phyloP scores from a whole-genome alignment of 2,329 filamentous ascomycete species.

The Massarina eburnea region DNA sequence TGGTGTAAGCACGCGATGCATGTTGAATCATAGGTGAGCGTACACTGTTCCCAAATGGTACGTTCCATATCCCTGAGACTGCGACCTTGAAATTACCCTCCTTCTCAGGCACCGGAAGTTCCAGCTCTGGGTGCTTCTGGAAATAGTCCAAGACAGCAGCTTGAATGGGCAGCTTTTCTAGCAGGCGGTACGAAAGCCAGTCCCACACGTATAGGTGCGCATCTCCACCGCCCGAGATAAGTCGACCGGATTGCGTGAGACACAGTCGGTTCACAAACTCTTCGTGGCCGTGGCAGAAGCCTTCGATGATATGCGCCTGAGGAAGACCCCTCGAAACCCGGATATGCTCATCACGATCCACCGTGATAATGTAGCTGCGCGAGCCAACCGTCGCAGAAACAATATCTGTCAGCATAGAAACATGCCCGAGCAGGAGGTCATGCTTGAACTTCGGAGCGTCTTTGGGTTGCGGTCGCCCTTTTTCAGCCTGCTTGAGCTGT shows the following conservation, averaged over 20 bases:
- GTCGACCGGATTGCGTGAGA: conserved; percentile 62
- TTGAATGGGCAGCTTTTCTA: conserved; percentile 54
- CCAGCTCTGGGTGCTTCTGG: conserved; percentile 18
- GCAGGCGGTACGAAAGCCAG: conserved; percentile 64
- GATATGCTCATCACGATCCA: conserved; percentile 80
- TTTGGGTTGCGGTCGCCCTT: conserved; percentile 48
- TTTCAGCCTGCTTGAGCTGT: conserved; percentile 53
- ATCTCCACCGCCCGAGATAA: conserved; percentile 89
- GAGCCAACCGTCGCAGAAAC: conserved; percentile 54
- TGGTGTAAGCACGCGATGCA: neutral
- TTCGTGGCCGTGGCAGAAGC: conserved; percentile 84
- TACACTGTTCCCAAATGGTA: conserved; percentile 22
- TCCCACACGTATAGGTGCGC: conserved; percentile 78
- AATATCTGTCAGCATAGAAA: conserved; percentile 88
- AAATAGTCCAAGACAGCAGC: conserved; percentile 24
- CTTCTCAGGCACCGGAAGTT: conserved; percentile 8
- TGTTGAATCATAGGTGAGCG: conserved; percentile 45
- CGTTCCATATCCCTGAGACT: conserved; percentile 56
- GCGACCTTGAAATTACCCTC: conserved; percentile 40
- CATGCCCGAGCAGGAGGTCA: conserved; percentile 82
- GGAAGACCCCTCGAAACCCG: conserved; percentile 79
- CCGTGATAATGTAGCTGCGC: conserved; percentile 64
- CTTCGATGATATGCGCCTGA: conserved; percentile 85
- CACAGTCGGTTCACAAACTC: conserved; percentile 81
- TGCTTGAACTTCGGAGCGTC: conserved; percentile 66